Evolutionary conservation across 257 asterid genomes (phyloP), one percentile per base, ranked within the genome.

Genomic region (Capsicum pubescens): DNA sequence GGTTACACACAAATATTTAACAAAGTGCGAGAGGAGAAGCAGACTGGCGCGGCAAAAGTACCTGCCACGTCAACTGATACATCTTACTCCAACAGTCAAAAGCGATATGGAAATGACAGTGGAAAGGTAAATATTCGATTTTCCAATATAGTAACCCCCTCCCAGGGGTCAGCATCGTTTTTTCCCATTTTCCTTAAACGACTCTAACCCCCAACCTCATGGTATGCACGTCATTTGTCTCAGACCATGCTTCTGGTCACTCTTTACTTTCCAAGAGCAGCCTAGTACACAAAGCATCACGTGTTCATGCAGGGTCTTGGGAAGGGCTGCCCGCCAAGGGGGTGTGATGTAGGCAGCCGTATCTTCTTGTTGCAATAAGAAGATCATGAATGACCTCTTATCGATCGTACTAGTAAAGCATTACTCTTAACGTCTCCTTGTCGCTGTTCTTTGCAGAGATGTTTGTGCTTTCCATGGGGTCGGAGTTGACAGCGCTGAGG

Each of bases 41-140:
- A 90, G 85, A 91, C 71, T 39, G 97, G 92, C 44, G 92, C 94
- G 0, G 97, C 93, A 81, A 93, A 94, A 84, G 94, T 92, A 36
- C 97, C 97, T 26, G 82, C 48, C 6, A 74, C 88, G 89, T 91
- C 97, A 32, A 86, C 88, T 42, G 95, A 93, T 83, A 46, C 91
- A 79, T 85, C 94, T 12, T 84, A 90, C 77, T n/a, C 92, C 86
- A 91, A 86, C 85, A 88, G 89, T 85, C 92, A 89, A 83, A 92
- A 85, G 87, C 91, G 85, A 86, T 87, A 81, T 8, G 89, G 90
- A 86, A 74, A 87, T 42, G 91, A 84, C 56, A 89, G 84, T 83
- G 55, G 89, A 3, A 92, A 91, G 98, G 98, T 92, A 90, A 12
- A 52, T 14, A 46, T 57, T 63, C 19, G 48, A 14, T n/a, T 74